phyloP scores from a whole-genome alignment of 768 basidiomycete species.

The Coprinopsis strossmayeri region DNA sequence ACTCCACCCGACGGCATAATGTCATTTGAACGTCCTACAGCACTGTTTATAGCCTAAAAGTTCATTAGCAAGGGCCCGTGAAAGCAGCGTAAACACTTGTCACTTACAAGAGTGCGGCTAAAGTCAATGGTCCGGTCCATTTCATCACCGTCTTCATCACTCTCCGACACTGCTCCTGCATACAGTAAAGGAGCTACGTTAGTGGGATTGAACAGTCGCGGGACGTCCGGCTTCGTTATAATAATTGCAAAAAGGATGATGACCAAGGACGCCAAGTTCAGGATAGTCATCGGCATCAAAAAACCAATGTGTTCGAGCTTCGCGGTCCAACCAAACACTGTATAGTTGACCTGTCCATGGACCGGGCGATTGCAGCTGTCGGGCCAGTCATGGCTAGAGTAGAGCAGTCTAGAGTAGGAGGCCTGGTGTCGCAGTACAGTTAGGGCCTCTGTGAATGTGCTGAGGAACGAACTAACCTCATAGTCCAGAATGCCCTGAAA shows the following conservation, averaged over 20 bases:
- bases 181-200: too few species aligned
- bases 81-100: too few species aligned
- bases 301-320: not conserved
- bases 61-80: too few species aligned
- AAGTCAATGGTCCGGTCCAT: too few species aligned
- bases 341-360: not conserved
- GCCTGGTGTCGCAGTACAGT: not conserved
- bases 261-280: not conserved
- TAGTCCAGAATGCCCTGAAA: conserved; percentile 13
- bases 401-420: not conserved
- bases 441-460: not conserved
- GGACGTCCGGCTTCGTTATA: not conserved
- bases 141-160: too few species aligned
- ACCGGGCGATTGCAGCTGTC: not conserved
- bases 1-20: too few species aligned
- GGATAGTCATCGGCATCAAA: not conserved
- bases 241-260: not conserved
- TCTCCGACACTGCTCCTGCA: too few species aligned
- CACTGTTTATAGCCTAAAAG: too few species aligned
- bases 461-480: not conserved
- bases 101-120: too few species aligned
- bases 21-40: too few species aligned
- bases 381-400: not conserved
- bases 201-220: too few species aligned
- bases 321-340: not conserved